phyloP scores from a whole-genome alignment of 768 basidiomycete genomes.

The Lactarius sp. region DNA sequence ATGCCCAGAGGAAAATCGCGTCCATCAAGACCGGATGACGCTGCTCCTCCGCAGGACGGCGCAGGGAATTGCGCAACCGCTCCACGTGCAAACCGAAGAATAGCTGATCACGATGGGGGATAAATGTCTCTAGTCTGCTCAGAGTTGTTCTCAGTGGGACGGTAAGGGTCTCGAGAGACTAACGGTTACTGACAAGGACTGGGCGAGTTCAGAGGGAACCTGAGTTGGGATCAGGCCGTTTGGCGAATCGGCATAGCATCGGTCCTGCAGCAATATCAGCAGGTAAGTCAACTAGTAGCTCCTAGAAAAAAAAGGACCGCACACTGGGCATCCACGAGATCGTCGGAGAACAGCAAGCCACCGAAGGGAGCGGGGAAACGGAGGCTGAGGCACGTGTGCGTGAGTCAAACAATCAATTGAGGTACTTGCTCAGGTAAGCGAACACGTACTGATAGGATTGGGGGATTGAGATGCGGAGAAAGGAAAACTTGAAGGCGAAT shows the following conservation, averaged over 20 bases:
- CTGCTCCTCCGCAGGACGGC: constrained; percentile 50
- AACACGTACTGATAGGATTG: constrained; percentile 37
- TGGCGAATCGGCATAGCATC: constrained; percentile 11
- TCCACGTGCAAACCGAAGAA: constrained; percentile 67
- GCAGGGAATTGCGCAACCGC: constrained; percentile 57
- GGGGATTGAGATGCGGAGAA: constrained; percentile 35
- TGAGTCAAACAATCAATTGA: not conserved
- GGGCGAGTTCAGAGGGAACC: constrained; percentile 54
- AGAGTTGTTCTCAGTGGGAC: constrained; percentile 1
- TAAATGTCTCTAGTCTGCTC: constrained; percentile 65
- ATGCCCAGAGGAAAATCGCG: constrained; percentile 79
- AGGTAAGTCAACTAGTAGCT: not conserved
- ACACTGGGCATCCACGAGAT: constrained; percentile 19
- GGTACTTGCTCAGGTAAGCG: constrained; percentile 45
- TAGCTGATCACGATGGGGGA: constrained; percentile 70
- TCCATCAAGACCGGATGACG: constrained; percentile 76
- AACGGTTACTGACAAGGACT: constrained; percentile 50
- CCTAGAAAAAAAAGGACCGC: not conserved
- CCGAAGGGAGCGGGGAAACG: constrained; percentile 17
- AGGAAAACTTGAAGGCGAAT: constrained; percentile 32
- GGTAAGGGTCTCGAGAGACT: not conserved
- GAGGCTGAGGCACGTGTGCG: constrained; percentile 6
- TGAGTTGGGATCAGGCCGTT: constrained; percentile 38
- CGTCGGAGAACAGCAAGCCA: constrained; percentile 15
- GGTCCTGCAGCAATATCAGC: constrained; percentile 2